These are phyloP conservation scores for Mortierella sp. DNA, from an alignment of 371 early-diverging fungal genomes.

Conservation along the genomic window DNA sequence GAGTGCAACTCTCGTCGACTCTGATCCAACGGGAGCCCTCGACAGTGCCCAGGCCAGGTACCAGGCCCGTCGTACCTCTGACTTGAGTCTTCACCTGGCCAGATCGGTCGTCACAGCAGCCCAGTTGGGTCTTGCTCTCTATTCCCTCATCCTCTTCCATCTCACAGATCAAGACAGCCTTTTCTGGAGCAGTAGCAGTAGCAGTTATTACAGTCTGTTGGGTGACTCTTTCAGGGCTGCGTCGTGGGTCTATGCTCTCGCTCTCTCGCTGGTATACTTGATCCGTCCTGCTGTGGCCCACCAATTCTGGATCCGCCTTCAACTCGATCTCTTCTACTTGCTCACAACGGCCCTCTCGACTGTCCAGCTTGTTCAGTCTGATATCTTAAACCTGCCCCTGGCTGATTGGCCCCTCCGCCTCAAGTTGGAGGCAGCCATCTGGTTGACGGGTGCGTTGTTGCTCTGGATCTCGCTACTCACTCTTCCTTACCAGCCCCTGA, in stretches of 20 bases:
- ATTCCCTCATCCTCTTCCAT: conserved; percentile 25
- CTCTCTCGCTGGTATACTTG: conserved; percentile 28
- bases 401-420: conserved; percentile 33
- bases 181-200: neutral
- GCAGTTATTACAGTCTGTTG: neutral
- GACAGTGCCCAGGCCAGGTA: conserved; percentile 9
- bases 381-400: conserved; percentile 9
- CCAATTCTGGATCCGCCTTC: conserved; percentile 50
- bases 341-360: conserved; percentile 21
- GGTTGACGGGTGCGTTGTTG: conserved; percentile 19
- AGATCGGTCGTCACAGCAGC: conserved; percentile 31
- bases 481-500: conserved; percentile 26
- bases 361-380: conserved; percentile 8
- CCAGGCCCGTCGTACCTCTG: conserved; percentile 35
- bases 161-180: conserved; percentile 3
- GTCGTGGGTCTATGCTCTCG: conserved; percentile 38
- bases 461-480: conserved; percentile 43
- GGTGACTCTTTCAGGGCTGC: conserved; percentile 16
- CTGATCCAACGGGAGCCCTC: neutral
- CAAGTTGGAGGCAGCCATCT: conserved; percentile 29
- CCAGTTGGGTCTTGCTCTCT: conserved; percentile 35
- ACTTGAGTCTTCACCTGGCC: conserved; percentile 33
- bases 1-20: neutral
- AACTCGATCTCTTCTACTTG: conserved; percentile 42
- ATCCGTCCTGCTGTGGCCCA: conserved; percentile 24